Conservation (phyloP, 371 early-diverging fungal genomes). For the Mortierella sp. region DNA sequence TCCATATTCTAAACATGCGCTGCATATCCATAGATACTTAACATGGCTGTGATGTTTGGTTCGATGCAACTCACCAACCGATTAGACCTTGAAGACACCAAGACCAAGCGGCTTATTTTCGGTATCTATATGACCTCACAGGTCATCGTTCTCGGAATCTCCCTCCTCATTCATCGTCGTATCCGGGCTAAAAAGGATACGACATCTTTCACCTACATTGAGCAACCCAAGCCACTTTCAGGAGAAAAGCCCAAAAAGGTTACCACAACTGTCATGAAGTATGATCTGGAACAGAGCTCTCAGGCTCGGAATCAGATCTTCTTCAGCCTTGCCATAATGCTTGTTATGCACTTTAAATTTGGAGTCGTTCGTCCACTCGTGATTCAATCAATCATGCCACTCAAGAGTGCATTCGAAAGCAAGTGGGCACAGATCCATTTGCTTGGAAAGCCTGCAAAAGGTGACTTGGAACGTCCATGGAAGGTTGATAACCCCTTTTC, state of each 20-base stretch:
- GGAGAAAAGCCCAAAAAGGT: conserved; percentile 1
- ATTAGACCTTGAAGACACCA: not conserved
- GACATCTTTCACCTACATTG: not conserved
- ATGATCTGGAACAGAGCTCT: conserved; percentile 9
- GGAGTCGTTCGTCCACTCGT: conserved; percentile 6
- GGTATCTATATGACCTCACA: not conserved
- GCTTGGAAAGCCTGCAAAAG: not conserved
- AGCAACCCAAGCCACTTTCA: conserved; percentile 1
- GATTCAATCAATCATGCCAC: not conserved
- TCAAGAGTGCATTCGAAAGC: not conserved
- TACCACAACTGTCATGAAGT: not conserved
- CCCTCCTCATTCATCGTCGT: not conserved
- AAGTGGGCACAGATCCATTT: conserved; percentile 3
- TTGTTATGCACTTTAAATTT: conserved; percentile 2
- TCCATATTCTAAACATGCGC: too few species aligned
- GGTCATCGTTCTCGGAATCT: not conserved
- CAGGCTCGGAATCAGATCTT: not conserved
- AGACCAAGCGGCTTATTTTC: not conserved
- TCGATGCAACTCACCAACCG: conserved; percentile 8
- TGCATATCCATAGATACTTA: not conserved
- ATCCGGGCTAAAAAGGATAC: conserved; percentile 5
- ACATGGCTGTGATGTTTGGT: conserved; percentile 3
- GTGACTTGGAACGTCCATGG: conserved; percentile 5
- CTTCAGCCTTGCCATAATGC: conserved; percentile 2
- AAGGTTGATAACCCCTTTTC: conserved; percentile 4